phyloP scores from a whole-genome alignment of 148 eudicot species.

The Arctostaphylos glauca region DNA sequence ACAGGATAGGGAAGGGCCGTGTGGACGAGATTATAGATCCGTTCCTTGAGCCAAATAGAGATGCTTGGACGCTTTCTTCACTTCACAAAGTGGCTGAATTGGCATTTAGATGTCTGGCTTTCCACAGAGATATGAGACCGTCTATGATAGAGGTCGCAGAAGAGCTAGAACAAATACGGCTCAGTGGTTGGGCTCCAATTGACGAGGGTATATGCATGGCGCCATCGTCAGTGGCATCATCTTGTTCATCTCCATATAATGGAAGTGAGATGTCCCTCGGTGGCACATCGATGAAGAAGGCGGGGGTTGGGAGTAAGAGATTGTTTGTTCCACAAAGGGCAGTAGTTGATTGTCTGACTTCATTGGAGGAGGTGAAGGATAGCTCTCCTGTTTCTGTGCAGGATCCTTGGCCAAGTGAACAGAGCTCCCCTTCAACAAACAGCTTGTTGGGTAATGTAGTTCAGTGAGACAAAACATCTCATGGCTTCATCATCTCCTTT shows the following conservation, averaged over 20 bases:
- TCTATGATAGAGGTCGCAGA: constrained; percentile 46
- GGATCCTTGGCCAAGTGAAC: constrained; percentile 81
- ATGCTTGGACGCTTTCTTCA: constrained; percentile 33
- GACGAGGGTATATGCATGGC: constrained; percentile 40
- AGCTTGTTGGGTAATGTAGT: constrained; percentile 68
- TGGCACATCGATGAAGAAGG: constrained; percentile 28
- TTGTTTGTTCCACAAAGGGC: constrained; percentile 44
- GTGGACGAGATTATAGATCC: constrained; percentile 51
- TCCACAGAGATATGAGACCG: constrained; percentile 56
- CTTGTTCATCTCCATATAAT: constrained; percentile 61
- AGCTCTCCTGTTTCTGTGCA: constrained; percentile 87
- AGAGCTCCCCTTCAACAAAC: constrained; percentile 87
- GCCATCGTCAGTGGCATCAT: constrained; percentile 58
- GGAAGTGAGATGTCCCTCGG: constrained; percentile 59
- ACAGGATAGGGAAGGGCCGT: constrained; percentile 39
- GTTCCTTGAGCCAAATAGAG: constrained; percentile 30
- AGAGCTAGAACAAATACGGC: constrained; percentile 37
- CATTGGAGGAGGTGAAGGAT: constrained; percentile 52
- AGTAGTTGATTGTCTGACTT: constrained; percentile 31
- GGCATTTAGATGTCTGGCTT: constrained; percentile 58
- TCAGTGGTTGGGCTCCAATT: constrained; percentile 14
- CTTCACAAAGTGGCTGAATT: constrained; percentile 49
- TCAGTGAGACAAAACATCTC: constrained; percentile 23
- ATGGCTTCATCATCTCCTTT: background rate
- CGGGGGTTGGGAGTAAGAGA: constrained; percentile 49